Conservation (phyloP, 1,284 basidiomycete genomes). For the Athelia sp. region DNA sequence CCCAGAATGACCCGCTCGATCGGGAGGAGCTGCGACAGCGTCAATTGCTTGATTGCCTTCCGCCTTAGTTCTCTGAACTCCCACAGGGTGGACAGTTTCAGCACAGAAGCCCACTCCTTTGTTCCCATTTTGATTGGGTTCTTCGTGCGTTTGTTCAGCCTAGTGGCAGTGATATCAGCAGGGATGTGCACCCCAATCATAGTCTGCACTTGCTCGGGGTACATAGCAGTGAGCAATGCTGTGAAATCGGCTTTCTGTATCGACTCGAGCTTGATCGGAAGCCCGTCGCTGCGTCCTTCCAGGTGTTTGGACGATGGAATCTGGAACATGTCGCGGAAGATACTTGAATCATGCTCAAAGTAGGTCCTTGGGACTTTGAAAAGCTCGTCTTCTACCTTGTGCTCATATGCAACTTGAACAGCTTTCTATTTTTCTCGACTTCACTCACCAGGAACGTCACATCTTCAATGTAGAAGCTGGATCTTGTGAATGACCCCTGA, state of each 20-base stretch:
- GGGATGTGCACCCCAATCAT: background rate
- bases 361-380: background rate
- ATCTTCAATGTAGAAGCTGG: too few species aligned
- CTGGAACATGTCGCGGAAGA: background rate
- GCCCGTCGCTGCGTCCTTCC: background rate
- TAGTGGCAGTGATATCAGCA: too few species aligned
- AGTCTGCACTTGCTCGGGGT: background rate
- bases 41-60: too few species aligned
- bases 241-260: background rate
- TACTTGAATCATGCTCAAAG: background rate
- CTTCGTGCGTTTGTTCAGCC: background rate
- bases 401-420: too few species aligned
- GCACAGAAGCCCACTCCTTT: background rate
- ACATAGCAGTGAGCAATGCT: background rate
- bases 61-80: background rate
- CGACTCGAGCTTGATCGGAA: background rate
- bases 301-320: background rate
- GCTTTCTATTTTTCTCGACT: too few species aligned
- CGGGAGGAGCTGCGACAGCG: background rate
- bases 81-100: background rate
- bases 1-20: background rate
- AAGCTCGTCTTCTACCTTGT: background rate
- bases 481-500: too few species aligned
- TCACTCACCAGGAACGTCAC: too few species aligned
- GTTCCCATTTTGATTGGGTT: background rate